A percentile compares a stretch with the other conserved stretches of the same genome.
Conservation (phyloP, 108 stramenopile species). For the Chaetoceros tenuissimus region DNA sequence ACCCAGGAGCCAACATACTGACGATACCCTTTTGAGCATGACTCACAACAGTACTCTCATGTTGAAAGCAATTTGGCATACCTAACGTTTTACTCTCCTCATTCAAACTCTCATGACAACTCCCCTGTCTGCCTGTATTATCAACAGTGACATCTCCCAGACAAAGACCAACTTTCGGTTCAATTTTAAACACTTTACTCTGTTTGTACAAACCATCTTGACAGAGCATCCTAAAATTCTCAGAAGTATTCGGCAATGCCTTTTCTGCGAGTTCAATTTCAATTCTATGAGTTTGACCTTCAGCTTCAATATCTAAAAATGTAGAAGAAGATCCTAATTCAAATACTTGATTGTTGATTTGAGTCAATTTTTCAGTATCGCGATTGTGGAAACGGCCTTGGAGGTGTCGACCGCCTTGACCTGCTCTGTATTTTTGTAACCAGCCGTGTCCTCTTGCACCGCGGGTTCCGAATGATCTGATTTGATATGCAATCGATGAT, state of each 20-base stretch:
- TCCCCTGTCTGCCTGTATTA: conserved; percentile 20
- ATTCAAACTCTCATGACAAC: conserved; percentile 21
- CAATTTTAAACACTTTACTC: conserved; percentile 54
- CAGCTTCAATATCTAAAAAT: background rate
- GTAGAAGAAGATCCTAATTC: background rate
- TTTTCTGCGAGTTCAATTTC: conserved; percentile 55
- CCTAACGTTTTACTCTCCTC: conserved; percentile 3
- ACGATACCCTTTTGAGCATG: conserved; percentile 37
- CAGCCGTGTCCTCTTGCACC: conserved; percentile 82
- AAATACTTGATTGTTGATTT: conserved; percentile 5
- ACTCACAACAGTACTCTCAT: conserved; percentile 12
- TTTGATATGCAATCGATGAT: too few relatives aligned
- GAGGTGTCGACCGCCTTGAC: conserved; percentile 81
- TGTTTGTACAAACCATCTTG: conserved; percentile 38
- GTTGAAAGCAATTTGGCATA: conserved; percentile 16
- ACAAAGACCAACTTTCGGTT: conserved; percentile 59
- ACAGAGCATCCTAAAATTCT: conserved; percentile 49
- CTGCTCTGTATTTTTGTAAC: conserved; percentile 74
- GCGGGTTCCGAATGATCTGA: conserved; percentile 61
- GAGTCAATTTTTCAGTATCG: conserved; percentile 3
- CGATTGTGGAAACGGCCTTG: conserved; percentile 75
- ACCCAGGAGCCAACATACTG: conserved; percentile 63
- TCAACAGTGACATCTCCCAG: conserved; percentile 44
- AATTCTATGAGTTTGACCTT: conserved; percentile 23
- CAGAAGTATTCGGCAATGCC: conserved; percentile 52